Evolutionary conservation across 1,284 basidiomycete genomes (phyloP).

Genomic region (Ceratobasidium theobromae): DNA sequence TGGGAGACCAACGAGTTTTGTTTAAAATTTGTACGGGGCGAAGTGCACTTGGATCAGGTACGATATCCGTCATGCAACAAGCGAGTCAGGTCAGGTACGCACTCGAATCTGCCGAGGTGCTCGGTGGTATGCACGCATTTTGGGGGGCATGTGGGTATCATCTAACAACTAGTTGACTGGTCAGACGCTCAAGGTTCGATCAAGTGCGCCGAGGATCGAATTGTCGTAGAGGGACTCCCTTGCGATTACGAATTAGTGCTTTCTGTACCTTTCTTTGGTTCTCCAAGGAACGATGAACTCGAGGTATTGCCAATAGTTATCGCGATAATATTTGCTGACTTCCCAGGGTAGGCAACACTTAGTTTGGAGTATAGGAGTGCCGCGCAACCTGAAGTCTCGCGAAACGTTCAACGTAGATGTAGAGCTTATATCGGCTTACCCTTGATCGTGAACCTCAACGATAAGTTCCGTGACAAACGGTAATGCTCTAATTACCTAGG

Average conservation of each 20-base stretch:
- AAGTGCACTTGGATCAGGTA: conserved; percentile 51
- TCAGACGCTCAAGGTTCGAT: neutral
- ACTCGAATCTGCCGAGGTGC: conserved; percentile 21
- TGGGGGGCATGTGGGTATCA: neutral
- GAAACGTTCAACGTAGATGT: conserved; percentile 56
- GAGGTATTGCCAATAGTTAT: neutral
- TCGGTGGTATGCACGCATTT: neutral
- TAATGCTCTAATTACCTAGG: conserved; percentile 38
- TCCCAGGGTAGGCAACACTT: neutral
- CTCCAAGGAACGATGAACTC: conserved; percentile 23
- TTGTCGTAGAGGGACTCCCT: neutral
- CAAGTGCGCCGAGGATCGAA: neutral
- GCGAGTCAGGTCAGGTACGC: conserved; percentile 1
- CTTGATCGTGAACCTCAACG: conserved; percentile 79
- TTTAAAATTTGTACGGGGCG: conserved; percentile 63
- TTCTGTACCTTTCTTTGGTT: conserved; percentile 22
- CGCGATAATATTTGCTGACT: neutral
- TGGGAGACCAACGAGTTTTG: conserved; percentile 64
- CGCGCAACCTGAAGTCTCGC: conserved; percentile 53
- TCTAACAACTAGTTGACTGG: neutral
- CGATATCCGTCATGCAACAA: neutral
- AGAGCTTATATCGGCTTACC: conserved; percentile 57
- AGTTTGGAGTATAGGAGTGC: conserved; percentile 53
- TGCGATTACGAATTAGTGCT: neutral
- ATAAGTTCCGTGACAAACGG: conserved; percentile 77